These are phyloP conservation scores for Phaeodactylum tricornutum DNA, from an alignment of 108 stramenopile species.

Conservation along the genomic window DNA sequence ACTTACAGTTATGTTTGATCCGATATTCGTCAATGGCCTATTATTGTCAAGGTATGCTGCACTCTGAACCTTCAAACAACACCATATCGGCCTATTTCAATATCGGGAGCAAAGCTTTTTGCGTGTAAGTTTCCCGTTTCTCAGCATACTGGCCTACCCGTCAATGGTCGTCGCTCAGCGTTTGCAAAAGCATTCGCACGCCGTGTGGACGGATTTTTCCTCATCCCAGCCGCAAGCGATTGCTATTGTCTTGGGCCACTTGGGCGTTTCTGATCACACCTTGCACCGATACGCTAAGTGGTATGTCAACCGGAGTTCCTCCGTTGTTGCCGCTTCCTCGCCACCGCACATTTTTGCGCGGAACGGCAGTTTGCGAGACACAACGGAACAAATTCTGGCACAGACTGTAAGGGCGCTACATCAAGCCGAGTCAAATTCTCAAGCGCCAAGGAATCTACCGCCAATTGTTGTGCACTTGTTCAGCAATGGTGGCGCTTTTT, in stretches of 20 bases:
- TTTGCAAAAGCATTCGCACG: too few relatives aligned
- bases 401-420: neutral
- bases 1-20: too few relatives aligned
- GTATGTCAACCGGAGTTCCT: constrained; percentile 1
- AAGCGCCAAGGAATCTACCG: constrained; percentile 6
- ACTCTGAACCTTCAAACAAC: too few relatives aligned
- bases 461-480: constrained; percentile 9
- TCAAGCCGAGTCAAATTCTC: too few relatives aligned
- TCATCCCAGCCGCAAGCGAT: neutral
- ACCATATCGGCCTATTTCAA: too few relatives aligned
- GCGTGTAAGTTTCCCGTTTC: too few relatives aligned
- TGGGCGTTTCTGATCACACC: neutral
- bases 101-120: too few relatives aligned
- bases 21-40: too few relatives aligned
- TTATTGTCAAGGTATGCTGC: too few relatives aligned
- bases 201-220: too few relatives aligned
- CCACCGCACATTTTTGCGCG: neutral
- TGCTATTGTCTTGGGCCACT: constrained; percentile 1
- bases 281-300: constrained; percentile 1
- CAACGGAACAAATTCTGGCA: neutral
- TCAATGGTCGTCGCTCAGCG: too few relatives aligned
- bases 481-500: constrained; percentile 15
- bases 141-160: too few relatives aligned
- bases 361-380: constrained; percentile 2
- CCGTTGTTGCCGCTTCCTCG: constrained; percentile 1